Percentiles rank a stretch among this genome's conserved stretches.
Evolutionary conservation across 768 basidiomycete genomes (phyloP).

Genomic region (Lentinula sp.): DNA sequence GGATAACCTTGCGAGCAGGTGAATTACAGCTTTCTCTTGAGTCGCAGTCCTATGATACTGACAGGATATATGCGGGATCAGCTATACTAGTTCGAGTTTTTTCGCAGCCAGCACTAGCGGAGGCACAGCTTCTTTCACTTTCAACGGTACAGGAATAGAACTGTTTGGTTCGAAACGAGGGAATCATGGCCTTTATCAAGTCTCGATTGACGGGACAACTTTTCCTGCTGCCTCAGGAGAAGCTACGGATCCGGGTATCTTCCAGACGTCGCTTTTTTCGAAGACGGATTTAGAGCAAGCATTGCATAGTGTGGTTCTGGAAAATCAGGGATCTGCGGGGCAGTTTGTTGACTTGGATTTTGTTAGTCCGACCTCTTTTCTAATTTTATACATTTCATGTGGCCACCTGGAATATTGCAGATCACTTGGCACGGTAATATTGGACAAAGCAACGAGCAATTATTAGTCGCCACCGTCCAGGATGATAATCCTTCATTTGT

Average conservation of each 20-base stretch:
- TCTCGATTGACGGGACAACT: constrained; percentile 31
- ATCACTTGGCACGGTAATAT: constrained; percentile 9
- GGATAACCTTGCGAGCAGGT: background rate
- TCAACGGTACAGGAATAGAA: constrained; percentile 44
- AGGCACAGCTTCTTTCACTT: constrained; percentile 32
- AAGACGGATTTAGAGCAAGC: constrained; percentile 23
- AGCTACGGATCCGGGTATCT: constrained; percentile 19
- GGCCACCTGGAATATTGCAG: background rate
- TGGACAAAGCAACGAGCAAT: constrained; percentile 5
- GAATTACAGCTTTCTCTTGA: background rate
- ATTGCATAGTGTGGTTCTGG: constrained; percentile 31
- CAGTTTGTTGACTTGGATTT: constrained; percentile 41
- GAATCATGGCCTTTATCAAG: constrained; percentile 40
- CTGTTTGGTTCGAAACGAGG: constrained; percentile 43
- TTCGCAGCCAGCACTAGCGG: constrained; percentile 6
- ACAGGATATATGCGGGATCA: background rate
- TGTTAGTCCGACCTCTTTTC: constrained; percentile 21
- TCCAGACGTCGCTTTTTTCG: constrained; percentile 37
- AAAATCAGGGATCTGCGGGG: constrained; percentile 17
- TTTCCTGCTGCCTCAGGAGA: constrained; percentile 24
- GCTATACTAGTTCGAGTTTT: constrained; percentile 5
- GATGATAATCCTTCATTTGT: constrained; percentile 31
- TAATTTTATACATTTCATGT: background rate
- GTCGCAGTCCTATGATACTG: background rate
- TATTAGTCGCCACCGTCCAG: constrained; percentile 11